These are phyloP conservation scores for Sarcocystis neurona DNA, from an alignment of 169 alveolate genomes.

Conservation along the genomic window DNA sequence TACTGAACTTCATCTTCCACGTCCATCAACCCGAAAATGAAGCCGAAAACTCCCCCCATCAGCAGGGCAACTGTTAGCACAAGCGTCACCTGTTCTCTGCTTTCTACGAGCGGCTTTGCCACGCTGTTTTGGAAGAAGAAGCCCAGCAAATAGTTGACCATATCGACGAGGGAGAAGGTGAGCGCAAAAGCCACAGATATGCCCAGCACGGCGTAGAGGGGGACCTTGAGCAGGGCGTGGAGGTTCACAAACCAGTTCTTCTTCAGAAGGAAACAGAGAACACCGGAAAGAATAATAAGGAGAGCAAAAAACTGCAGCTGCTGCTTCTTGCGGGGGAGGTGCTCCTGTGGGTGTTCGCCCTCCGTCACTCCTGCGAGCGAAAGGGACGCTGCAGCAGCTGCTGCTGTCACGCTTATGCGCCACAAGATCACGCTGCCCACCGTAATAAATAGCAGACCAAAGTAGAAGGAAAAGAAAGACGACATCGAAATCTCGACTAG, in stretches of 20 bases:
- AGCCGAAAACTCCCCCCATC: slow-evolving; percentile 94
- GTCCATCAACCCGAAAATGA: slow-evolving; percentile 92
- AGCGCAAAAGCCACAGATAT: slow-evolving; percentile 92
- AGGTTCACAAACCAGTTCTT: slow-evolving; percentile 88
- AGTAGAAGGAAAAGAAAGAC: slow-evolving; percentile 89
- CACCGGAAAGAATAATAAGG: slow-evolving; percentile 85
- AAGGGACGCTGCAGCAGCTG: neutral
- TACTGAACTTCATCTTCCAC: slow-evolving; percentile 85
- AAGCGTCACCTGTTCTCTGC: slow-evolving; percentile 85
- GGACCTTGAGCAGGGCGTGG: slow-evolving; percentile 82
- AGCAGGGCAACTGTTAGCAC: slow-evolving; percentile 84
- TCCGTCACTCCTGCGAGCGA: neutral
- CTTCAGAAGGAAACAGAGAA: slow-evolving; percentile 88
- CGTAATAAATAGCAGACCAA: slow-evolving; percentile 86
- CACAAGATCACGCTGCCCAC: slow-evolving; percentile 89
- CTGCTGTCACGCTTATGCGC: slow-evolving; percentile 68
- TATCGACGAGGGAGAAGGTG: slow-evolving; percentile 90
- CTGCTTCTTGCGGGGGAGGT: slow-evolving; percentile 22
- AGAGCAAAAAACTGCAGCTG: slow-evolving; percentile 67
- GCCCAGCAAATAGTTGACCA: slow-evolving; percentile 86
- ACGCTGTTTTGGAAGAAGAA: slow-evolving; percentile 79
- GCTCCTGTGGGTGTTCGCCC: slow-evolving; percentile 14
- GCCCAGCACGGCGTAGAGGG: slow-evolving; percentile 92
- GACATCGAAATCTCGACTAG: slow-evolving; percentile 90
- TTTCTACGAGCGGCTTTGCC: slow-evolving; percentile 88